Conservation (phyloP, 202 grass and related monocot genomes). For the Eragrostis tef region DNA sequence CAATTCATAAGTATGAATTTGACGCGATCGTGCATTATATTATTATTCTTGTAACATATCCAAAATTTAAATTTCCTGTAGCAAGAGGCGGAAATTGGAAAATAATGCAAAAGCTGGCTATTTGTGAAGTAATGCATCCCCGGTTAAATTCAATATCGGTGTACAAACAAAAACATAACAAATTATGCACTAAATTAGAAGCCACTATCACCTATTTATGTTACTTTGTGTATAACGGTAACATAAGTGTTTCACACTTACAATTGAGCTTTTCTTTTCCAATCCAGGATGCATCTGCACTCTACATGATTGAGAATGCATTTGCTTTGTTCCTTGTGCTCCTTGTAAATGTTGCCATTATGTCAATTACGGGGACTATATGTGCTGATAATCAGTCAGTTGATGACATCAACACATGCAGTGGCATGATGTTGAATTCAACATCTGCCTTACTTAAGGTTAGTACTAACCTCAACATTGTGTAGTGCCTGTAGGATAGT, state of each 20-base stretch:
- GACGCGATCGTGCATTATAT: not conserved
- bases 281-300: constrained; percentile 66
- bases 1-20: not conserved
- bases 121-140: not conserved
- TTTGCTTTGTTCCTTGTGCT: constrained; percentile 72
- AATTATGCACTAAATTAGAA: not conserved
- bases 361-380: constrained; percentile 62
- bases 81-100: not conserved
- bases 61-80: not conserved
- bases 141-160: not conserved
- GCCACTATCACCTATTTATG: not conserved
- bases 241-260: not conserved
- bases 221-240: not conserved
- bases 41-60: not conserved
- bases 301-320: constrained; percentile 71
- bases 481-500: not conserved
- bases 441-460: constrained; percentile 73
- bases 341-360: constrained; percentile 73
- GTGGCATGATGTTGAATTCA: constrained; percentile 57
- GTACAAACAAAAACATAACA: not conserved
- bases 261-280: not conserved
- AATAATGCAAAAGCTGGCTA: not conserved
- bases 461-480: not conserved
- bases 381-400: constrained; percentile 52
- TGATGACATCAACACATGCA: constrained; percentile 48